A percentile compares a stretch with the other conserved stretches of the same genome.
Conservation (phyloP, 768 basidiomycete genomes). For the Mycena maculata region DNA sequence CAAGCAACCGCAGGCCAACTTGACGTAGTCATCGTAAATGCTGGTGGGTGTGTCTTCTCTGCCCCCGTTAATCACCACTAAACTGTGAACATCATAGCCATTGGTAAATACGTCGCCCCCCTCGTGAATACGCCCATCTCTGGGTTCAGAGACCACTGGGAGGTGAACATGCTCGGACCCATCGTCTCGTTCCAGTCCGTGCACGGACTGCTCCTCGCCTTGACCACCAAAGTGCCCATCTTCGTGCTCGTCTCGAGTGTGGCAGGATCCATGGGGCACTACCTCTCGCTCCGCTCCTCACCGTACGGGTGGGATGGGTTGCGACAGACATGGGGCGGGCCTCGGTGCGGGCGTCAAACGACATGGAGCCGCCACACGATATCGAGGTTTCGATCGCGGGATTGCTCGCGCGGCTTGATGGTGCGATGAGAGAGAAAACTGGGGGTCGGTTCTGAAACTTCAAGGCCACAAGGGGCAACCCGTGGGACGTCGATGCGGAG, state of each 20-base stretch:
- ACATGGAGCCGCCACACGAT: not conserved
- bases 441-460: slow-evolving; percentile 9
- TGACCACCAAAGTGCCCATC: not conserved
- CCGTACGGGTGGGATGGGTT: not conserved
- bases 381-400: not conserved
- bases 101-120: not conserved
- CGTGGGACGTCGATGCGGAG: slow-evolving; percentile 3
- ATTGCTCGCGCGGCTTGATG: slow-evolving; percentile 6
- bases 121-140: not conserved
- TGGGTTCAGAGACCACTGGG: slow-evolving; percentile 4
- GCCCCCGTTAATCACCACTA: not conserved
- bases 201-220: slow-evolving; percentile 13
- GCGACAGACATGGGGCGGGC: slow-evolving; percentile 14
- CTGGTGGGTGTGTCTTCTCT: not conserved
- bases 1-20: slow-evolving; percentile 1
- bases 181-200: slow-evolving; percentile 16
- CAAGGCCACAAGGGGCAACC: not conserved
- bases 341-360: not conserved
- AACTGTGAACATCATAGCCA: slow-evolving; percentile 2
- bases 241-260: not conserved
- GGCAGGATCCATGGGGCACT: not conserved
- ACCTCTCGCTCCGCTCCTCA: not conserved
- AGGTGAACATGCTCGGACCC: slow-evolving; percentile 15
- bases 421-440: slow-evolving; percentile 2
- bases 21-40: slow-evolving; percentile 14